Conservation (phyloP, 2,329 filamentous ascomycete species). For the Triangularia setosa region DNA sequence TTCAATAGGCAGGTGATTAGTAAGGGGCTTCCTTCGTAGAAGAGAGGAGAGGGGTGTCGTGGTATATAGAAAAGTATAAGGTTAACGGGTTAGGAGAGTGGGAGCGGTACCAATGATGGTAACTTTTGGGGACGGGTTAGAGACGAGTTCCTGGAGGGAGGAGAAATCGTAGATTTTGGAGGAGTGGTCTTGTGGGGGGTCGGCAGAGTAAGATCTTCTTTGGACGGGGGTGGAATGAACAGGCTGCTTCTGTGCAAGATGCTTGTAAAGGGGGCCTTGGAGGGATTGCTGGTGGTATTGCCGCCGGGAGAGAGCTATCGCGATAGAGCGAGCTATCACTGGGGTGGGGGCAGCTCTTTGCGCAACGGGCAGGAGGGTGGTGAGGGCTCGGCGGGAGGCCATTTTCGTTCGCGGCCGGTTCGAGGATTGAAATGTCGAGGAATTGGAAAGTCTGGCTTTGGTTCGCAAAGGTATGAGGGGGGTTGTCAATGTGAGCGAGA, state of each 20-base stretch:
- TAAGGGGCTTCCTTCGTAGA: background rate
- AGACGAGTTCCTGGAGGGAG: constrained; percentile 6
- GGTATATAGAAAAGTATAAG: background rate
- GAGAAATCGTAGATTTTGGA: background rate
- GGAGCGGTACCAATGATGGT: background rate
- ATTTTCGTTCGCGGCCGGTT: background rate
- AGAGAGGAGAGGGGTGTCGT: background rate
- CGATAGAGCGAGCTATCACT: background rate
- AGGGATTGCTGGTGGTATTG: background rate
- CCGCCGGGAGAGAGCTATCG: background rate
- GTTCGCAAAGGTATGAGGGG: background rate
- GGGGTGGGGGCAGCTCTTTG: background rate
- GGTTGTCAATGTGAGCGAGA: background rate
- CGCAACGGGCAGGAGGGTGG: background rate
- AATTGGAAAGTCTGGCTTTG: background rate
- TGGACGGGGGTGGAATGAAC: background rate
- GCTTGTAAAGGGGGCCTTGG: background rate
- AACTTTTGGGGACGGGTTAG: background rate
- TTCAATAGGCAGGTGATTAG: background rate
- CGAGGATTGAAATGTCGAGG: background rate
- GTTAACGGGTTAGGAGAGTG: background rate
- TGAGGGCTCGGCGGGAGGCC: background rate
- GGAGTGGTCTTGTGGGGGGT: background rate
- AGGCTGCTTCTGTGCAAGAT: background rate
- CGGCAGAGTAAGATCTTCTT: background rate